These are phyloP conservation scores for Kodamaea kakaduensis DNA, from an alignment of 805 yeast genomes.

Conservation along the genomic window DNA sequence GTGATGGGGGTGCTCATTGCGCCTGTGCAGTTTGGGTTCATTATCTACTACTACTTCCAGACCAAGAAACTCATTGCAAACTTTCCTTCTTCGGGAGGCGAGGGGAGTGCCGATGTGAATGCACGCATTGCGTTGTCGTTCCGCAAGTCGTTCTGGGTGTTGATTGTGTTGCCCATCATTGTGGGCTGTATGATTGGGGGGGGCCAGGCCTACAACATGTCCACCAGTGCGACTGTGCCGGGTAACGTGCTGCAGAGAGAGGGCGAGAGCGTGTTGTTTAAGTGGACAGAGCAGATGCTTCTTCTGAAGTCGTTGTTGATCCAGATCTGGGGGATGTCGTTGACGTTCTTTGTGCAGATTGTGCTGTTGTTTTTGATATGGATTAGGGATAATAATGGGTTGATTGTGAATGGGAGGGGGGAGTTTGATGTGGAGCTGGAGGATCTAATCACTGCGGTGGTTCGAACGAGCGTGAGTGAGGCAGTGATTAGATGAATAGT, in stretches of 20 bases:
- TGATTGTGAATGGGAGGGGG: conserved; percentile 20
- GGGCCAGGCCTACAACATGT: not conserved
- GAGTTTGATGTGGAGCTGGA: conserved; percentile 17
- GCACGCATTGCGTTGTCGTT: conserved; percentile 19
- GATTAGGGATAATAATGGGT: conserved; percentile 29
- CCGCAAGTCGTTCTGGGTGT: conserved; percentile 22
- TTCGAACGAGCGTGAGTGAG: no score
- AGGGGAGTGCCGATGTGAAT: conserved; percentile 11
- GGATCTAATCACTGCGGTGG: no score
- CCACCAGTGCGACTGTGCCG: not conserved
- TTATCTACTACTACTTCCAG: conserved; percentile 20
- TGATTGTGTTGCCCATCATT: conserved; percentile 24
- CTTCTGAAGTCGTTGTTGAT: not conserved
- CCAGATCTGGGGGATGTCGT: conserved; percentile 12
- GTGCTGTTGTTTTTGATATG: conserved; percentile 22
- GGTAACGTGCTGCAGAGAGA: not conserved
- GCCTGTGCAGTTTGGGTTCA: conserved; percentile 13
- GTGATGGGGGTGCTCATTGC: not conserved
- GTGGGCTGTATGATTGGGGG: not conserved
- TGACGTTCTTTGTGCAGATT: conserved; percentile 13
- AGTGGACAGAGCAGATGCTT: not conserved
- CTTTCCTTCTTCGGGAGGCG: conserved; percentile 25
- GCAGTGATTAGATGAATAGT: no score
- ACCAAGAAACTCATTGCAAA: conserved; percentile 25
- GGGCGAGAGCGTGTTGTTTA: not conserved